Percentiles rank a stretch among this genome's conserved stretches.
Conservation (phyloP, 805 yeast species). For the Cyberlindnera mrakii region DNA sequence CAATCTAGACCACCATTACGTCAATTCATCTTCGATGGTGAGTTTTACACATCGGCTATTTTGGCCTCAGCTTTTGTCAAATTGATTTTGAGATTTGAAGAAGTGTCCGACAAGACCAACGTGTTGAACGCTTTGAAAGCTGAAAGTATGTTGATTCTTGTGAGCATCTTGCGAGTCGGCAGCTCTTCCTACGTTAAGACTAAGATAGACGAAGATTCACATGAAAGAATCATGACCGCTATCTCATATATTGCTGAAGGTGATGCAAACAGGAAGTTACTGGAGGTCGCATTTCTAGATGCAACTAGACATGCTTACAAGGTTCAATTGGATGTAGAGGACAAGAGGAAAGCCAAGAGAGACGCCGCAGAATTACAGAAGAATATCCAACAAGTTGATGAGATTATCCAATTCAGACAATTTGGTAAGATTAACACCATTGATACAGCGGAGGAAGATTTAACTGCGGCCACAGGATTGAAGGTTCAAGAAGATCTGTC, state of each 20-base stretch:
- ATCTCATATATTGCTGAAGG: slow-evolving; percentile 73
- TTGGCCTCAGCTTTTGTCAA: slow-evolving; percentile 85
- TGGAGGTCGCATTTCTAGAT: slow-evolving; percentile 70
- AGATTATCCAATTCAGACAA: slow-evolving; percentile 73
- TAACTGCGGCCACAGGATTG: slow-evolving; percentile 47
- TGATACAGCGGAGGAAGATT: slow-evolving; percentile 52
- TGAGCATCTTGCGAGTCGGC: slow-evolving; percentile 85
- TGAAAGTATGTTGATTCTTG: slow-evolving; percentile 89
- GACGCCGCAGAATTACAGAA: slow-evolving; percentile 53
- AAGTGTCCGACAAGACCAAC: slow-evolving; percentile 46
- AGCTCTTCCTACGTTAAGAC: slow-evolving; percentile 63
- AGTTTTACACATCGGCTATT: slow-evolving; percentile 85
- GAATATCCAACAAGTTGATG: slow-evolving; percentile 73
- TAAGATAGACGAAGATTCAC: slow-evolving; percentile 91
- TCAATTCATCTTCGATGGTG: slow-evolving; percentile 76
- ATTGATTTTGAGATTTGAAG: slow-evolving; percentile 70
- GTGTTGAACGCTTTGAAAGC: slow-evolving; percentile 82
- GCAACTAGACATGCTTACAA: slow-evolving; percentile 85
- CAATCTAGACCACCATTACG: slow-evolving; percentile 69
- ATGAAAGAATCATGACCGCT: slow-evolving; percentile 89
- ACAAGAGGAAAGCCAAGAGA: slow-evolving; percentile 47
- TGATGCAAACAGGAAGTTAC: slow-evolving; percentile 34
- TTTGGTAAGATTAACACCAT: slow-evolving; percentile 43
- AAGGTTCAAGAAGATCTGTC: slow-evolving; percentile 52
- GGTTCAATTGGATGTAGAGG: slow-evolving; percentile 57